Conservation (phyloP, 768 basidiomycete species). For the Pleurotus sapidus region DNA sequence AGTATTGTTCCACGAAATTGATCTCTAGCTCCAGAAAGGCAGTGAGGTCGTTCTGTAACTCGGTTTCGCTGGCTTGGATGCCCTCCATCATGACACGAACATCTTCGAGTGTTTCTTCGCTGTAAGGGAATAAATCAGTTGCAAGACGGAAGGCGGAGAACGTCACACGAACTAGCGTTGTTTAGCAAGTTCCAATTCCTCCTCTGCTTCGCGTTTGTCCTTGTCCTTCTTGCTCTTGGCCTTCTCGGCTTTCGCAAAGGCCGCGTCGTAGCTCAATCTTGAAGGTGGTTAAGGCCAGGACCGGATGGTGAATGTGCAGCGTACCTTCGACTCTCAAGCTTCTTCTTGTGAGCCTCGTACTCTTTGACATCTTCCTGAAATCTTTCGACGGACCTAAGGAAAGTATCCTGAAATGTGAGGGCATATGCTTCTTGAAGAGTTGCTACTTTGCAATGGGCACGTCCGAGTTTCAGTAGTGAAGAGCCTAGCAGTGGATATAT, state of each 20-base stretch:
- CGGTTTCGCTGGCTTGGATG: conserved; percentile 77
- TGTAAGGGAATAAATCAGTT: conserved; percentile 23
- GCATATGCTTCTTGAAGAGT: conserved; percentile 82
- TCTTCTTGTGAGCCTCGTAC: conserved; percentile 78
- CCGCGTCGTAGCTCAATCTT: conserved; percentile 79
- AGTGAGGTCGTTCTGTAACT: conserved; percentile 69
- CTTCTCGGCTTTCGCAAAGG: conserved; percentile 66
- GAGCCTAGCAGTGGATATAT: conserved; percentile 42
- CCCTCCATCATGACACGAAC: conserved; percentile 75
- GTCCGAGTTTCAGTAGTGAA: conserved; percentile 73
- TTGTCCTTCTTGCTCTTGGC: conserved; percentile 79
- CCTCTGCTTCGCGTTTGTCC: conserved; percentile 74
- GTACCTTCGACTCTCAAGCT: conserved; percentile 81
- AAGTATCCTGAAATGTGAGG: conserved; percentile 69
- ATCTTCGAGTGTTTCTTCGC: conserved; percentile 86
- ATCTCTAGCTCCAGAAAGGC: conserved; percentile 71
- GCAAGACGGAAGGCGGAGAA: background rate
- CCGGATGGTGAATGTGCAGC: conserved; percentile 9
- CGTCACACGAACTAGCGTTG: conserved; percentile 64
- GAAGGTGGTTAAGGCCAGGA: background rate
- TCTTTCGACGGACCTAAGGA: conserved; percentile 60
- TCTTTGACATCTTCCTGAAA: conserved; percentile 79
- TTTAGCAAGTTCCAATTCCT: conserved; percentile 71
- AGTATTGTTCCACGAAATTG: conserved; percentile 70
- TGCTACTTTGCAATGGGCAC: conserved; percentile 83